A percentile compares a stretch with the other conserved stretches of the same genome.
Conservation (phyloP, 1,284 basidiomycete species). For the Chiua sp. region DNA sequence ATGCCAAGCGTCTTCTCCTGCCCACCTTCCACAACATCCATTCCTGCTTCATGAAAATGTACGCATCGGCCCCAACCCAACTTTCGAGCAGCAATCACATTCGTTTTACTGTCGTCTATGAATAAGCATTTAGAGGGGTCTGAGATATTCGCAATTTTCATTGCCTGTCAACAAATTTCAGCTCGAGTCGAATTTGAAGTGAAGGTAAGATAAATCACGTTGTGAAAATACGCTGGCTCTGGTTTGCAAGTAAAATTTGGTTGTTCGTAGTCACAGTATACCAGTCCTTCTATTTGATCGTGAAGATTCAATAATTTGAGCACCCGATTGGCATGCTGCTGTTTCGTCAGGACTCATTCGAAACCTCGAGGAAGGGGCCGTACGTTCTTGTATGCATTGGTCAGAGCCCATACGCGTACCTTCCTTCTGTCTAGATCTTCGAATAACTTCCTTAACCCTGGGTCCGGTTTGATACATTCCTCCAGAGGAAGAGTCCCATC, state of each 20-base stretch:
- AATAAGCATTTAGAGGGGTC: slow-evolving; percentile 77
- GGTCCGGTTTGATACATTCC: slow-evolving; percentile 74
- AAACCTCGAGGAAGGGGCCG: slow-evolving; percentile 28
- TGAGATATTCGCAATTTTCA: slow-evolving; percentile 59
- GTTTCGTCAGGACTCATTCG: slow-evolving; percentile 8
- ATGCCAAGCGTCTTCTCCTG: slow-evolving; percentile 55
- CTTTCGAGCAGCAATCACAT: slow-evolving; percentile 66
- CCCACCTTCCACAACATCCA: slow-evolving; percentile 68
- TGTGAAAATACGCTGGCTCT: slow-evolving; percentile 69
- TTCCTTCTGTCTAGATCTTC: slow-evolving; percentile 81
- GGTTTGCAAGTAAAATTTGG: slow-evolving; percentile 85
- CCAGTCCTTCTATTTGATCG: slow-evolving; percentile 79
- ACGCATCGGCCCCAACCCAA: slow-evolving; percentile 75
- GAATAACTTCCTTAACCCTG: slow-evolving; percentile 68
- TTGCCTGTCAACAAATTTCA: slow-evolving; percentile 54
- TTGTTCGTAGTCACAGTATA: slow-evolving; percentile 82
- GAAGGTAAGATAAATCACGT: slow-evolving; percentile 43
- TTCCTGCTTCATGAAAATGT: slow-evolving; percentile 71
- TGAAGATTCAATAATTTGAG: slow-evolving; percentile 75
- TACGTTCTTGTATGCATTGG: slow-evolving; percentile 81
- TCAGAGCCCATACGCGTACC: slow-evolving; percentile 81
- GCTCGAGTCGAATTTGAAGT: slow-evolving; percentile 7
- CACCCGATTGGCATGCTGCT: slow-evolving; percentile 82
- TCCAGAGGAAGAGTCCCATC: slow-evolving; percentile 87
- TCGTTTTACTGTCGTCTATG: slow-evolving; percentile 74